These are phyloP conservation scores for Tetragonia tetragonoides DNA, from an alignment of 148 eudicot species.

Conservation along the genomic window DNA sequence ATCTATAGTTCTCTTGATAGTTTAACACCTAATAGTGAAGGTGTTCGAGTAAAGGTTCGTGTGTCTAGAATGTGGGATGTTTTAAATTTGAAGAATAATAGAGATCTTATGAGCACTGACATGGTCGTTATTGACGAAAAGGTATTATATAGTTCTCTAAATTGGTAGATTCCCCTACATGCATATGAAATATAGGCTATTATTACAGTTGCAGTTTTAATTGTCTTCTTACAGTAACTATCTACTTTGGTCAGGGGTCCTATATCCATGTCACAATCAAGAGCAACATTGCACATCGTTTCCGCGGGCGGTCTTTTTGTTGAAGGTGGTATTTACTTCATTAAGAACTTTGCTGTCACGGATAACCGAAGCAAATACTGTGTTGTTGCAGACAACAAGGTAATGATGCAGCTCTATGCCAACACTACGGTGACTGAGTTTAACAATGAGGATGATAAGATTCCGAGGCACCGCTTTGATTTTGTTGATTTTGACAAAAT, in stretches of 20 bases:
- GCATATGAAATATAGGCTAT: too few species aligned
- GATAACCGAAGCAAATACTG: background rate
- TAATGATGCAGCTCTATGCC: background rate
- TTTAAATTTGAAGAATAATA: background rate
- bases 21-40: background rate
- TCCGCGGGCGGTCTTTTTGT: background rate
- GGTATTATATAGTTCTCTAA: background rate
- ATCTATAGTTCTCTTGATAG: background rate
- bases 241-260: background rate
- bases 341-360: background rate
- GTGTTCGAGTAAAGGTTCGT: background rate
- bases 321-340: background rate
- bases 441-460: background rate
- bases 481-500: background rate
- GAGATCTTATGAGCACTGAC: background rate
- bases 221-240: too few species aligned
- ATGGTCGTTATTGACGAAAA: background rate
- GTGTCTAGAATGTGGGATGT: background rate
- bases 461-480: background rate
- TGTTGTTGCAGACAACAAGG: background rate
- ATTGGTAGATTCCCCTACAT: background rate
- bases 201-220: too few species aligned
- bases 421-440: background rate
- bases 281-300: background rate
- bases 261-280: background rate